Evolutionary conservation across 805 yeast genomes (phyloP).

Genomic region (Saturnispora diversa): DNA sequence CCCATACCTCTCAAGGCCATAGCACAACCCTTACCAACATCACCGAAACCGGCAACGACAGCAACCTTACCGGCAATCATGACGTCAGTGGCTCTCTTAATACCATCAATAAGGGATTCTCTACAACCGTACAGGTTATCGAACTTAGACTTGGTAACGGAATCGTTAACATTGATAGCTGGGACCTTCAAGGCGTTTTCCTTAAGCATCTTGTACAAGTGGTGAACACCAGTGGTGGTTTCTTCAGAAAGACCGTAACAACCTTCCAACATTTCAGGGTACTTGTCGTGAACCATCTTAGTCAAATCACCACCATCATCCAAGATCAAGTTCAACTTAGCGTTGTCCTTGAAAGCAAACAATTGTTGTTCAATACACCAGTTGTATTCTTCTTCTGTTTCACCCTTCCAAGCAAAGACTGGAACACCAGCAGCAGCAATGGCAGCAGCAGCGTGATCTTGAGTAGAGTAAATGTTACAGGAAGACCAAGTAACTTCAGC

Average conservation of each 20-base stretch:
- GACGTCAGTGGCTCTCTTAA: slow-evolving; percentile 99
- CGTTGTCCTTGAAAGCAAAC: slow-evolving; percentile 92
- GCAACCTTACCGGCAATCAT: slow-evolving; percentile 99
- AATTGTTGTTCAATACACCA: slow-evolving; percentile 99
- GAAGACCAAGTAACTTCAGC: slow-evolving; percentile 99
- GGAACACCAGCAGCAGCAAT: slow-evolving; percentile 99
- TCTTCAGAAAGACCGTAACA: slow-evolving; percentile 97
- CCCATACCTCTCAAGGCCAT: slow-evolving; percentile 98
- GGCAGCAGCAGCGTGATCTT: slow-evolving; percentile 99
- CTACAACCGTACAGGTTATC: slow-evolving; percentile 99
- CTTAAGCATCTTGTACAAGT: slow-evolving; percentile 90
- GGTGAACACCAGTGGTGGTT: slow-evolving; percentile 99
- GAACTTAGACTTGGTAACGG: slow-evolving; percentile 98
- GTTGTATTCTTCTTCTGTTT: slow-evolving; percentile 97
- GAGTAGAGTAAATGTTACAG: slow-evolving; percentile 98
- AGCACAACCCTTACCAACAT: slow-evolving; percentile 99
- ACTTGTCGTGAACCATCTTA: slow-evolving; percentile 89
- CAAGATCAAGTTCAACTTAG: slow-evolving; percentile 91
- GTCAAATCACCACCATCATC: slow-evolving; percentile 99
- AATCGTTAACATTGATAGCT: slow-evolving; percentile 98
- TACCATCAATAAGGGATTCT: slow-evolving; percentile 97
- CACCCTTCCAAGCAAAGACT: slow-evolving; percentile 99
- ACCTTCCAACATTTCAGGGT: slow-evolving; percentile 94
- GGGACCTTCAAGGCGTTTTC: slow-evolving; percentile 91
- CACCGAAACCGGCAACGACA: slow-evolving; percentile 99